Evolutionary conservation across 164 flowering plant genomes (phyloP), one percentile per base, ranked within the genome.

Genomic region (Cinnamomum chago): DNA sequence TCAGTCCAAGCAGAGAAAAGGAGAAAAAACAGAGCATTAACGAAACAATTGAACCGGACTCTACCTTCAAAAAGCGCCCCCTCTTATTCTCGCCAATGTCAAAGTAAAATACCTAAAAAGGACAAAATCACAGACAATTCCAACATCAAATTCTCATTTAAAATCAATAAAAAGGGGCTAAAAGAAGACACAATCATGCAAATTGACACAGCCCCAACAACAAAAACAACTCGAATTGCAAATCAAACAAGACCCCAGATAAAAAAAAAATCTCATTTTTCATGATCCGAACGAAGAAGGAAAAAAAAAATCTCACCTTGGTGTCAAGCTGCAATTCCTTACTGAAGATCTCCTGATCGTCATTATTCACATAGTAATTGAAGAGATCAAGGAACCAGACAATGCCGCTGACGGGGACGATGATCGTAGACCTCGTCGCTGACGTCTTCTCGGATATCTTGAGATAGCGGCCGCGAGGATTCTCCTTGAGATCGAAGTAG

Each of bases 381-480:
- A 95, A 93, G 83, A 95, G 97, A 84, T 95, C 97, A 7, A 95
- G 79, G 88, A 95, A 95, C 93, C 95, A 95, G n/a, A 90, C 83
- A 79, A 95, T 88, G 68, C 98, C 99, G 71, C 80, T 84, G 62
- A 84, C 88, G 12, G 99, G 99, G 2, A 95, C 94, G 27, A 95
- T 95, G 75, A 95, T 95, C 40, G 99, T 95, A 23, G 99, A 95
- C 80, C 99, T 78, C 2, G 98, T 90, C 0, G 98, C 89, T 0
- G 98, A 91, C 0, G 99, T 95, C 85, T 95, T 95, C 89, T 95
- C 99, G 1, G 98, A 93, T 28, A 95, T 93, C 82, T 95, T 95
- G 60, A 95, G 85, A 78, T 95, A 95, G 1, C 94, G 82, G 6
- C 99, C 99, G 9, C 99, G 88, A 1, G 99, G 98, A 75, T 95